phyloP scores from a whole-genome alignment of 2,329 filamentous ascomycete species.

The Ceratocystis lukuohia region DNA sequence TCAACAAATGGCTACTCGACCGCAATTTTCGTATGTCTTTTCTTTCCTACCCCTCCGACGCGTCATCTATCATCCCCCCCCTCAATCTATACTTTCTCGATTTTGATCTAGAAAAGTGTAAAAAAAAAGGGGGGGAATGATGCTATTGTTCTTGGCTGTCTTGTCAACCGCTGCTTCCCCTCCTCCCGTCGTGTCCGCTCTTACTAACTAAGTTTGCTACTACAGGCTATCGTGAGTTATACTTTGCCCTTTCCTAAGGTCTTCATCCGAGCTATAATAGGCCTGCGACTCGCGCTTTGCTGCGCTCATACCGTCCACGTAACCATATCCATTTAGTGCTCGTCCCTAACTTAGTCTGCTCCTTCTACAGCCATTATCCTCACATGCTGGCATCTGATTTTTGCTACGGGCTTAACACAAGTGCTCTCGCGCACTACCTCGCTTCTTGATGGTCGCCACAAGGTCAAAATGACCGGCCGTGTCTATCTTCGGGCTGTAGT shows the following conservation, averaged over 20 bases:
- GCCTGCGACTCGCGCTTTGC: background rate
- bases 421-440: slow-evolving; percentile 49
- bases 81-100: background rate
- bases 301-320: too few species aligned
- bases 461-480: slow-evolving; percentile 45
- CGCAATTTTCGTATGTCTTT: slow-evolving; percentile 39
- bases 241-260: background rate
- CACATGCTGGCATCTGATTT: slow-evolving; percentile 55
- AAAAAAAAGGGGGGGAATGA: background rate
- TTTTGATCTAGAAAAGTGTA: background rate
- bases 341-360: background rate
- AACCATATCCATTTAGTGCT: background rate
- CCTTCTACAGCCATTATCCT: slow-evolving; percentile 38
- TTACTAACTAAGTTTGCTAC: background rate
- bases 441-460: slow-evolving; percentile 49
- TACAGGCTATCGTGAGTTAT: slow-evolving; percentile 2
- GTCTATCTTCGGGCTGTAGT: slow-evolving; percentile 51
- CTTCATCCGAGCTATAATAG: background rate
- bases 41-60: background rate
- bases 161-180: background rate
- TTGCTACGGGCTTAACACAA: slow-evolving; percentile 53
- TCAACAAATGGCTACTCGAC: slow-evolving; percentile 83
- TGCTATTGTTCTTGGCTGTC: background rate
- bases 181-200: background rate
- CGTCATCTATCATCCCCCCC: background rate